Conservation (phyloP, 2,329 filamentous ascomycete species). For the Drechslerella dactyloides region DNA sequence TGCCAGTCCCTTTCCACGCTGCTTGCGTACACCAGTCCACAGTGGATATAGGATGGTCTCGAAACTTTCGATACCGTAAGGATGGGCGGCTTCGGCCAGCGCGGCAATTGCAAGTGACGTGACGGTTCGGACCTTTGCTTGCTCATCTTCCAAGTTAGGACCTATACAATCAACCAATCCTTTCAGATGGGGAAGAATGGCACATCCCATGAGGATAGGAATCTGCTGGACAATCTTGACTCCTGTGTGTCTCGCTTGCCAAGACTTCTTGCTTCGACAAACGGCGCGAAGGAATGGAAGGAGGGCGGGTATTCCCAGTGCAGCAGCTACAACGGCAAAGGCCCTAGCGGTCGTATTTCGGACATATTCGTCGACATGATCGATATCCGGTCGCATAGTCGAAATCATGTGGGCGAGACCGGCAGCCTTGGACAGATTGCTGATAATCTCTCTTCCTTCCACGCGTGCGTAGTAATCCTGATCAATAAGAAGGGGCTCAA, state of each 20-base stretch:
- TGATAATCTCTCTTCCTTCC: conserved; percentile 97
- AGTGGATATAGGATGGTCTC: conserved; percentile 96
- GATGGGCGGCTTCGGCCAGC: conserved; percentile 92
- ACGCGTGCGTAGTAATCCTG: conserved; percentile 99
- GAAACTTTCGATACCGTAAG: conserved; percentile 98
- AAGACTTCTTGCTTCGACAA: conserved; percentile 97
- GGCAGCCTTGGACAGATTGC: conserved; percentile 94
- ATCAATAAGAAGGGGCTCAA: conserved; percentile 97
- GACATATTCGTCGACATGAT: conserved; percentile 97
- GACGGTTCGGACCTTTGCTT: conserved; percentile 96
- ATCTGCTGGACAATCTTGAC: conserved; percentile 99
- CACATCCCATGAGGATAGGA: conserved; percentile 97
- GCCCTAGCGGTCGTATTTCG: conserved; percentile 96
- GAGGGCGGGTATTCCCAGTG: conserved; percentile 91
- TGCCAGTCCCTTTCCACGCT: conserved; percentile 92
- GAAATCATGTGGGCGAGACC: conserved; percentile 99
- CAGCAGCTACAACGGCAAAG: conserved; percentile 95
- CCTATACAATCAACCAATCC: conserved; percentile 95
- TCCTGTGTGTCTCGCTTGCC: conserved; percentile 96
- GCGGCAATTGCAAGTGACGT: conserved; percentile 94
- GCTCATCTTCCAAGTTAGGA: conserved; percentile 94
- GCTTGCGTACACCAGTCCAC: conserved; percentile 95
- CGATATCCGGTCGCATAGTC: conserved; percentile 98
- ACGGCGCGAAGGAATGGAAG: conserved; percentile 94
- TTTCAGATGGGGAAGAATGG: conserved; percentile 91